Base-by-base conservation (phyloP, 208 protist species). In the Vickermania spadyakhi region DNA sequence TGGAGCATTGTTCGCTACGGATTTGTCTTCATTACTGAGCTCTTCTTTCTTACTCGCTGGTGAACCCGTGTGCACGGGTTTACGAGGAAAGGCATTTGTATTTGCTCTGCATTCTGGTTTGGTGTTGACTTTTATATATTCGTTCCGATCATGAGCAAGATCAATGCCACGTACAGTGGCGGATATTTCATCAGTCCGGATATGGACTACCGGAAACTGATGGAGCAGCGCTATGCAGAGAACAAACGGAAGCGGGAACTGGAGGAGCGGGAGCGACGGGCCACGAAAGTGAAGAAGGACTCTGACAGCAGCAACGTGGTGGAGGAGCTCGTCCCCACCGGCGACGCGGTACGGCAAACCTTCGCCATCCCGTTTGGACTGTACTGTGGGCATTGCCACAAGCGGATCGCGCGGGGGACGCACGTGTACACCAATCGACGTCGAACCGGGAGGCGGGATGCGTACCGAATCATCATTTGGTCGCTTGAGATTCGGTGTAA, bases 311-410 rank as follows among this genome's bases (percentile, higher is more conserved):
- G 64, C 26, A 57, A 14, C 30, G 72, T 45, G 18, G 68, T 70
- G 21, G 64, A 67, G 21, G 49, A 3, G 45, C 28, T 7, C 18
- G 27, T 13, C 3, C 5, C 18, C 28, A n/a, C 13, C 21, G 45
- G 52, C 30, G 69, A 74, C 7, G 75, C 67, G 28, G 83, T 82
- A 54, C 73, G 86, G 3, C 82, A 90, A 29, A 93, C 86, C 2
- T 93, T 93, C 58, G 86, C 82, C 30, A 86, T 93, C 23, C 86
- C 86, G 11, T 93, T 93, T 49, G 79, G 90, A 56, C 22, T 90
- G 14, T 75, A 84, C 52, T 93, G 86, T 55, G 62, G 68, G 4
- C 74, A 80, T 36, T 93, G 86, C 68, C 56, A 87, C 26, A 64
- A 58, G 1, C 86, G 80, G 30, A 79, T 93, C 23, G 78, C 72